Percentiles rank a stretch among this genome's conserved stretches.
Conservation (phyloP, 1,139 yeast species). For the Suzukiozyma palmioleophila region DNA sequence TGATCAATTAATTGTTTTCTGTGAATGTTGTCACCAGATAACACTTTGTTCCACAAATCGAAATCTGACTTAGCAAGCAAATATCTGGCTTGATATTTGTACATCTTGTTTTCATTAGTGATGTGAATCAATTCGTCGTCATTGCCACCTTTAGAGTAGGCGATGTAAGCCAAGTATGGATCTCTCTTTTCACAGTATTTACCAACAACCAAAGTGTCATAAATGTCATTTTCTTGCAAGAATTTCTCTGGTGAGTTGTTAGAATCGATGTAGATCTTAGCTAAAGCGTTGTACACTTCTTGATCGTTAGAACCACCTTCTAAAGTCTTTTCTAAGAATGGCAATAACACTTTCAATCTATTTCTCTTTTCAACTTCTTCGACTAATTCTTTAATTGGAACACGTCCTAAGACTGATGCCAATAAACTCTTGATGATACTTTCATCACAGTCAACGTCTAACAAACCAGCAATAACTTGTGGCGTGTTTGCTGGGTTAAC, state of each 20-base stretch:
- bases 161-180: slow-evolving; percentile 95
- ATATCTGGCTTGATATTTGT: slow-evolving; percentile 97
- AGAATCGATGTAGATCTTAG: slow-evolving; percentile 95
- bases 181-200: slow-evolving; percentile 98
- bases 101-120: slow-evolving; percentile 97
- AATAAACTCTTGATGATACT: slow-evolving; percentile 75
- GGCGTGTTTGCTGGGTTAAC: slow-evolving; percentile 95
- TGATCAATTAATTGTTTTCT: slow-evolving; percentile 91
- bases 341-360: slow-evolving; percentile 83
- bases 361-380: slow-evolving; percentile 95
- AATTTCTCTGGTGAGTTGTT: slow-evolving; percentile 97
- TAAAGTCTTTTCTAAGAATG: slow-evolving; percentile 87
- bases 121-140: slow-evolving; percentile 85
- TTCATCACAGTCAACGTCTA: slow-evolving; percentile 98
- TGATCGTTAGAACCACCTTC: slow-evolving; percentile 86
- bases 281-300: slow-evolving; percentile 90
- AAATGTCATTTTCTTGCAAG: slow-evolving; percentile 81
- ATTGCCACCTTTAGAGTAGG: slow-evolving; percentile 91
- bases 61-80: slow-evolving; percentile 81
- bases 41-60: slow-evolving; percentile 75
- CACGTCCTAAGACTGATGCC: slow-evolving; percentile 87
- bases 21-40: slow-evolving; percentile 71
- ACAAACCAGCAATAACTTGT: slow-evolving; percentile 90
- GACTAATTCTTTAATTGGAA: slow-evolving; percentile 85
- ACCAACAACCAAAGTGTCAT: slow-evolving; percentile 93